These are phyloP conservation scores for Rhizopogon rudus DNA, from an alignment of 768 basidiomycete genomes.

Conservation along the genomic window DNA sequence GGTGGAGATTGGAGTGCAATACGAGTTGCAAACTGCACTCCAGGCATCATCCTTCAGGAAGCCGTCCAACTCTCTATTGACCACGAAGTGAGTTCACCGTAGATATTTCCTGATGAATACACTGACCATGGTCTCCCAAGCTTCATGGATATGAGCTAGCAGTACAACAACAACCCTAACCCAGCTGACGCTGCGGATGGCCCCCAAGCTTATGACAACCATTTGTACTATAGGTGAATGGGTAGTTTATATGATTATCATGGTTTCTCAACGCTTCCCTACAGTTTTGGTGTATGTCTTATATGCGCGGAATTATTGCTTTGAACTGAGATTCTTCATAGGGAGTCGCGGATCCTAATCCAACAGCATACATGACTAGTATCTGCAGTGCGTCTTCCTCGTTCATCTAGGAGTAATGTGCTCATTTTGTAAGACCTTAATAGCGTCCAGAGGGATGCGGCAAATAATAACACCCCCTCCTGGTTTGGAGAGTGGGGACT, in stretches of 20 bases:
- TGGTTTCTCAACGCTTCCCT: neutral
- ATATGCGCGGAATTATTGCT: neutral
- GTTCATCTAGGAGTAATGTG: neutral
- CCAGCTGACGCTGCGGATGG: conserved; percentile 66
- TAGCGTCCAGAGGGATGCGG: conserved; percentile 45
- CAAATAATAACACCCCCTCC: conserved; percentile 40
- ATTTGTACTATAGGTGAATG: conserved; percentile 69
- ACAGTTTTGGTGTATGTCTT: conserved; percentile 52
- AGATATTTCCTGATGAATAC: neutral
- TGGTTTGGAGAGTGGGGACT: conserved; percentile 62
- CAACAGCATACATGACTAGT: conserved; percentile 57
- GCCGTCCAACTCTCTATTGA: conserved; percentile 20
- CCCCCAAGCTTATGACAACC: conserved; percentile 73
- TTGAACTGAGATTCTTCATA: conserved; percentile 16
- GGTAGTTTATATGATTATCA: neutral
- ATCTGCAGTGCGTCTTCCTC: conserved; percentile 57
- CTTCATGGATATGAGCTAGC: conserved; percentile 83
- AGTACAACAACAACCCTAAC: conserved; percentile 62
- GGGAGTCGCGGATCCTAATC: conserved; percentile 67
- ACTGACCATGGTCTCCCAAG: conserved; percentile 28
- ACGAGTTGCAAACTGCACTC: conserved; percentile 18
- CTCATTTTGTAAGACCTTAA: conserved; percentile 43
- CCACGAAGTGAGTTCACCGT: conserved; percentile 30
- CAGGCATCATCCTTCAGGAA: conserved; percentile 14
- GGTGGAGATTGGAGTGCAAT: conserved; percentile 18